Evolutionary conservation across 805 yeast species (phyloP), one percentile per base, ranked within the genome.

Genomic region (Kodamaea sagamina): DNA sequence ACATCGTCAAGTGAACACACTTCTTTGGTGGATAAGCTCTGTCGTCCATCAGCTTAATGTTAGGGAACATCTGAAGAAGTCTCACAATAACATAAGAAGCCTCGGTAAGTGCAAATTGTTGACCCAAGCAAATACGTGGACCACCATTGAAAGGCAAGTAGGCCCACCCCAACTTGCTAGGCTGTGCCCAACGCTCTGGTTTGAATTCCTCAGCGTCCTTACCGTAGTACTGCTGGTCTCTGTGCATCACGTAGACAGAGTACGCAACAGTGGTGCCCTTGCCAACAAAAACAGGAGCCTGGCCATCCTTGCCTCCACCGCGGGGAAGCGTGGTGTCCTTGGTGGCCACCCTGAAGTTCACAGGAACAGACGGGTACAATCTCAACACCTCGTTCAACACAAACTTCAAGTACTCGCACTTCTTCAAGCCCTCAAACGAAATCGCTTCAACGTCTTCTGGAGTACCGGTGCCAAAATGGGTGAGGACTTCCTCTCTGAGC

Each of bases 161-260:
- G 3, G 60, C 54, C 63, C 63, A 58, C 4, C 62, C 63, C 34
- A 51, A 50, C 47, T 54, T 58, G 25, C 46, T 48, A 22, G 36
- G 29, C 6, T 9, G 11, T 9, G 44, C 50, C 63, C 63, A 58
- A 43, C 63, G 52, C 43, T 58, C 62, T 4, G 63, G 63, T 15
- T 38, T 46, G 48, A 58, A 58, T 6, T 43, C 59, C 2, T 39
- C 47, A 8, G 62, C 50, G 22, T 58, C 60, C 41, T 55, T 45
- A 12, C 63, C 63, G 40, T 55, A 58, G 36, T 27, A 43, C 19
- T 50, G 60, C 32, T 54, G 43, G 39, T 58, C 47, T 46, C 78
- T 68, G 52, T 77, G 82, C 53, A 74, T 68, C 10, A 68, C 54
- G 48, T 66, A 68, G n/a, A 71, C 55, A 6, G 47, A 36, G 49